Percentiles rank a stretch among this genome's conserved stretches.
Evolutionary conservation across 2,329 filamentous ascomycete species (phyloP).

Genomic region (Ophiosphaerella herpotricha): DNA sequence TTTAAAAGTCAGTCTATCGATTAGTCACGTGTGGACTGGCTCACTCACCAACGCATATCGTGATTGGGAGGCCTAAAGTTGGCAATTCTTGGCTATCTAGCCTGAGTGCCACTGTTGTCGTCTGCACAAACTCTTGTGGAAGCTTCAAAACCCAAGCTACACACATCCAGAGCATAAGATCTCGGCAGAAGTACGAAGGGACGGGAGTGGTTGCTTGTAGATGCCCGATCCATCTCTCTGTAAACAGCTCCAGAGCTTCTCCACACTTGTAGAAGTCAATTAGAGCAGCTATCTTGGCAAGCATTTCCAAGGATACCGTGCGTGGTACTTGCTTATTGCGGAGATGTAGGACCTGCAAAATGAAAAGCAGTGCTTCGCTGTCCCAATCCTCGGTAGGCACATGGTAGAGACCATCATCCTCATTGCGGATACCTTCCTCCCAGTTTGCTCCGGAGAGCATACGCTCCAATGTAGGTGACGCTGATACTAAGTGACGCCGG

Average conservation of each 20-base stretch:
- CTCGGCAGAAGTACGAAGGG: constrained; percentile 14
- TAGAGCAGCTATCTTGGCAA: constrained; percentile 52
- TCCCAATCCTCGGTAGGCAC: constrained; percentile 29
- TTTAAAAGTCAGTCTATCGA: constrained; percentile 3
- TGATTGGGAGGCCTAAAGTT: constrained; percentile 9
- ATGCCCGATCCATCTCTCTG: constrained; percentile 49
- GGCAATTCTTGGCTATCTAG: constrained; percentile 1
- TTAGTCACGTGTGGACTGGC: background rate
- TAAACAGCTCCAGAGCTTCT: constrained; percentile 51
- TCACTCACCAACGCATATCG: constrained; percentile 6
- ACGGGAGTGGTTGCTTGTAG: constrained; percentile 3
- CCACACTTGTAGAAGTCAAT: constrained; percentile 50
- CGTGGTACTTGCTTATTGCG: constrained; percentile 48
- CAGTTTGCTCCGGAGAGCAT: background rate
- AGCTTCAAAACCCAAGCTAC: constrained; percentile 24
- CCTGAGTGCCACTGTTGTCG: constrained; percentile 7
- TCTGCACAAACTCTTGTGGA: constrained; percentile 9
- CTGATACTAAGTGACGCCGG: constrained; percentile 1
- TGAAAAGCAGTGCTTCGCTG: constrained; percentile 47
- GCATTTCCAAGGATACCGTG: constrained; percentile 45
- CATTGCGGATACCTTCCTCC: constrained; percentile 2
- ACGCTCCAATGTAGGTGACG: constrained; percentile 1
- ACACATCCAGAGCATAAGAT: constrained; percentile 30
- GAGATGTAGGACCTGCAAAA: constrained; percentile 54
- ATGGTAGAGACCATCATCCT: constrained; percentile 6